Evolutionary conservation across 768 basidiomycete genomes (phyloP), one percentile per base, ranked within the genome.

Genomic region (Panaeolus papilionaceus): DNA sequence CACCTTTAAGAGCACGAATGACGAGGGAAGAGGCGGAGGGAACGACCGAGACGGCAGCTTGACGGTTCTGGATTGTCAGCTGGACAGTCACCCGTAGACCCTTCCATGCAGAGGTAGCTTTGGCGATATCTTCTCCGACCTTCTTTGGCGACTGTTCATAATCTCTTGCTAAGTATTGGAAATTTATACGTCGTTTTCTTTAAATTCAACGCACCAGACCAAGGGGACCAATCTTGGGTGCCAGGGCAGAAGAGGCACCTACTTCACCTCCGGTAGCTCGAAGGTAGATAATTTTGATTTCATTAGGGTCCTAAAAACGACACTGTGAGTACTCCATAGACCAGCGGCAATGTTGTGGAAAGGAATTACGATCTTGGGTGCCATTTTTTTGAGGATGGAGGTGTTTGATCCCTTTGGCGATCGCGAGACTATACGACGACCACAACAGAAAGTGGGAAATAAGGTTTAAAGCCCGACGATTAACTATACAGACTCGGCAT

Each of bases 71-170:
- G 82, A 99, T 98, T 68, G 97, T 99, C 69, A 99, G 89, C 82
- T 98, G 95, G 72, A 99, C 96, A 72, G 98, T 99, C 68, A 99
- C 97, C 70, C 96, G 95, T 78, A 99, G 94, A 85, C 98, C 98
- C 83, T 99, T 99, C 98, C 98, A 99, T 79, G 91, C 91, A 61
- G 90, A 88, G 68, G 98, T 99, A 67, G 97, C 97, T 82, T 99
- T 99, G 75, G 98, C 98, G 79, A 99, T 99, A 84, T 99, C 98
- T 94, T 99, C 98, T 83, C 98, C 98, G 82, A 99, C 98, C 86
- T 99, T 99, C 87, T 99, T 99, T 74, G 98, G 98, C 67, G 98
- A 98, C 98, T 99, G 73, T 62, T 66, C 26, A 64, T 28, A 58
- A 58, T 37, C 33, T 58, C 26, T 33, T 40, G 62, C 63, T 63